Conservation (phyloP, 495 filamentous ascomycete genomes). For the Tuber calosporum region DNA sequence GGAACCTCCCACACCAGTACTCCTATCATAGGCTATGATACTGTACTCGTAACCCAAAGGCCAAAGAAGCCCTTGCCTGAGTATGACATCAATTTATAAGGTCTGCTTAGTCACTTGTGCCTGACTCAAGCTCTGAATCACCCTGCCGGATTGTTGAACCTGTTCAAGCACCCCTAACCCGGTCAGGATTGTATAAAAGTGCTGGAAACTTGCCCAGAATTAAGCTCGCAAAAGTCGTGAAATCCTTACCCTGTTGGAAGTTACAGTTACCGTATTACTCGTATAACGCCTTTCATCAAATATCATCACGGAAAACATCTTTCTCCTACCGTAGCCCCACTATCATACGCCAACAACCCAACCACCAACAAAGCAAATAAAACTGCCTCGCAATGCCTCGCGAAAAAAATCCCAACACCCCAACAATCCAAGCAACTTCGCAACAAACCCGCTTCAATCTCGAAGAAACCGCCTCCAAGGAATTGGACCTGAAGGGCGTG, state of each 20-base stretch:
- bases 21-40: no score
- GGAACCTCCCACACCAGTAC: no score
- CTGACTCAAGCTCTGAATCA: constrained; percentile 5
- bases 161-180: neutral
- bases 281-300: no score
- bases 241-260: neutral
- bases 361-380: neutral
- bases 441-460: constrained; percentile 57
- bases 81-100: neutral
- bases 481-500: constrained; percentile 42
- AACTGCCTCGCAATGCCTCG: constrained; percentile 13
- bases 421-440: constrained; percentile 51
- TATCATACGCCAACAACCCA: neutral
- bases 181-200: neutral
- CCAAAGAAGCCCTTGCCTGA: neutral
- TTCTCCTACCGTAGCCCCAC: neutral
- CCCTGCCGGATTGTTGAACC: neutral
- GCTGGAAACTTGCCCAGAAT: neutral
- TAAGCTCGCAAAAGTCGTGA: neutral
- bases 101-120: neutral
- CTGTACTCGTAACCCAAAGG: no score
- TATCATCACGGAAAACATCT: neutral
- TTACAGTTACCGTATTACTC: no score
- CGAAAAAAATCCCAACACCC: constrained; percentile 35
- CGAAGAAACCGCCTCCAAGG: constrained; percentile 49